phyloP scores from a whole-genome alignment of 2,329 filamentous ascomycete genomes.

The Colletotrichum eleusines region DNA sequence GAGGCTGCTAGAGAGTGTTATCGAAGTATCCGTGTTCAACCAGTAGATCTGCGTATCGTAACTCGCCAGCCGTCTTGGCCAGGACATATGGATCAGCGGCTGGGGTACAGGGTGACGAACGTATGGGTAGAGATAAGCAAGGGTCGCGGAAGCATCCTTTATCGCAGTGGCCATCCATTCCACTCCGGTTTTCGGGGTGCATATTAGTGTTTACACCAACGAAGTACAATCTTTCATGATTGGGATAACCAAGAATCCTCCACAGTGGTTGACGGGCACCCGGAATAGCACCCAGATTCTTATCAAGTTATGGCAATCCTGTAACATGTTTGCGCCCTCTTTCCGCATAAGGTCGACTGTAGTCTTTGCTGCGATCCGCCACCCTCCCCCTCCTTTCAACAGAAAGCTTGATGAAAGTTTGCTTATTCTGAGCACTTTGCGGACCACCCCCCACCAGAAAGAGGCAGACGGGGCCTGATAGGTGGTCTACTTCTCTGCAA shows the following conservation, averaged over 20 bases:
- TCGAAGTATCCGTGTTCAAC: not conserved
- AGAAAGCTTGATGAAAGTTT: no score
- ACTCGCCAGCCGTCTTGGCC: conserved; percentile 2
- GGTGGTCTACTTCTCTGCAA: not conserved
- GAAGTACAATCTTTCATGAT: no score
- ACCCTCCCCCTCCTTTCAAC: no score
- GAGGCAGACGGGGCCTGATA: not conserved
- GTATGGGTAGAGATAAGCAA: conserved; percentile 32
- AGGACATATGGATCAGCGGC: conserved; percentile 13
- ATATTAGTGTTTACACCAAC: not conserved
- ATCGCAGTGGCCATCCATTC: not conserved
- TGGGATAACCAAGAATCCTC: not conserved
- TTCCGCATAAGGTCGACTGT: not conserved
- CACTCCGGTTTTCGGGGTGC: conserved; percentile 20
- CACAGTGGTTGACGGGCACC: not conserved
- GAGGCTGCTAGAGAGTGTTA: not conserved
- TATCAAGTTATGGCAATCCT: not conserved
- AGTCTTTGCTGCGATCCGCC: not conserved
- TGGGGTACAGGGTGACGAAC: not conserved
- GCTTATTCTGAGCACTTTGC: not conserved
- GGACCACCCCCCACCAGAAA: not conserved
- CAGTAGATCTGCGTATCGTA: conserved; percentile 14
- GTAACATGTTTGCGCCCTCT: not conserved
- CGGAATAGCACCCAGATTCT: not conserved
- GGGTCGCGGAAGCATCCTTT: conserved; percentile 14